Conservation (phyloP, 106 monocot species). For the Gastrodia elata region DNA sequence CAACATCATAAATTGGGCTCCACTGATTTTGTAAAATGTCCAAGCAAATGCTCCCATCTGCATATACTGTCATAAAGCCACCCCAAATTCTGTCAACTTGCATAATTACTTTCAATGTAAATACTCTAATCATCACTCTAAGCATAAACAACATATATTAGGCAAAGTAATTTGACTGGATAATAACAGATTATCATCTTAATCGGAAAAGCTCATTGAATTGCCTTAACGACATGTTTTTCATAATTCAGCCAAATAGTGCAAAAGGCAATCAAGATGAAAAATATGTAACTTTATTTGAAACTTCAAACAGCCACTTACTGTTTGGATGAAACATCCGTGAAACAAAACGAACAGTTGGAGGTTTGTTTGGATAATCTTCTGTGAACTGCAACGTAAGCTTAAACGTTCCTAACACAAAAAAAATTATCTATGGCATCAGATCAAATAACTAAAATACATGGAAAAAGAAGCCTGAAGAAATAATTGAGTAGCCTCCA, state of each 20-base stretch:
- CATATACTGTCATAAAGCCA: slow-evolving; percentile 14
- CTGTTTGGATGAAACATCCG: slow-evolving; percentile 67
- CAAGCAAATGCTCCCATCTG: slow-evolving; percentile 27
- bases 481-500: neutral
- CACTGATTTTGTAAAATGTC: slow-evolving; percentile 26
- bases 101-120: neutral
- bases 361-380: slow-evolving; percentile 63
- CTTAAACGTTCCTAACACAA: slow-evolving; percentile 47
- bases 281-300: neutral
- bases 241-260: neutral
- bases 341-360: slow-evolving; percentile 47
- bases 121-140: neutral
- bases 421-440: neutral
- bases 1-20: slow-evolving; percentile 26
- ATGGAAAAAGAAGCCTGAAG: neutral
- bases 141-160: neutral
- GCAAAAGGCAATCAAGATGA: slow-evolving; percentile 1
- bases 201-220: neutral
- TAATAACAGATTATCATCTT: neutral
- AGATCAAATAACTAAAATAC: neutral
- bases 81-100: neutral
- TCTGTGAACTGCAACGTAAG: slow-evolving; percentile 50
- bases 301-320: slow-evolving; percentile 14
- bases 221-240: neutral
- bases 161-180: neutral